These are phyloP conservation scores for Suhomyces kilbournensis DNA, from an alignment of 805 yeast genomes.

Conservation along the genomic window DNA sequence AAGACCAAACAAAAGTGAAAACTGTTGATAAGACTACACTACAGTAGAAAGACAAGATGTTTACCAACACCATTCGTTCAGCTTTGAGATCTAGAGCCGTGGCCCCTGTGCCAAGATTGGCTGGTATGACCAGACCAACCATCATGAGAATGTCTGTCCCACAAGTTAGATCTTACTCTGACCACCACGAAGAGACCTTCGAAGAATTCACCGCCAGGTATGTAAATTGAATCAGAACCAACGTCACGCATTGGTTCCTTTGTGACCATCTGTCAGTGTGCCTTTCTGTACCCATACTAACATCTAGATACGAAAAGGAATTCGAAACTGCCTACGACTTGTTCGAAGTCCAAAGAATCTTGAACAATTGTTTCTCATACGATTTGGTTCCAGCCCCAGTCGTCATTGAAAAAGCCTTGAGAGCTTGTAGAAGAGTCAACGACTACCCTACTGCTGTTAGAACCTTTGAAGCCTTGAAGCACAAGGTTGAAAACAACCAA, in stretches of 20 bases:
- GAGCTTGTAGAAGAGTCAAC: slow-evolving; percentile 98
- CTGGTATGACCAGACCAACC: slow-evolving; percentile 24
- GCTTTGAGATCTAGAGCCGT: slow-evolving; percentile 37
- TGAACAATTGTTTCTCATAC: slow-evolving; percentile 97
- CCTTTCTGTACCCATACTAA: slow-evolving; percentile 19
- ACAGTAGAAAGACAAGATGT: slow-evolving; percentile 20
- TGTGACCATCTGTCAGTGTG: not conserved
- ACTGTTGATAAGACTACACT: slow-evolving; percentile 3
- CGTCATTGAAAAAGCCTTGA: slow-evolving; percentile 90
- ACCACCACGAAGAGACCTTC: slow-evolving; percentile 86
- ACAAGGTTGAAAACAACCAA: slow-evolving; percentile 90
- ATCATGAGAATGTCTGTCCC: slow-evolving; percentile 22
- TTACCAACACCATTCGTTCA: slow-evolving; percentile 41
- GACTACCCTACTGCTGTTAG: slow-evolving; percentile 98
- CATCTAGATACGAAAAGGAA: slow-evolving; percentile 81
- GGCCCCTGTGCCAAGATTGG: slow-evolving; percentile 27
- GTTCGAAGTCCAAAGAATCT: slow-evolving; percentile 69
- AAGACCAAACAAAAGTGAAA: slow-evolving; percentile 2
- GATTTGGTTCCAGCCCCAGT: slow-evolving; percentile 98
- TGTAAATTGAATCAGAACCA: not conserved
- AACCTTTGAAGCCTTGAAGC: slow-evolving; percentile 94
- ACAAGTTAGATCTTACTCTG: slow-evolving; percentile 67
- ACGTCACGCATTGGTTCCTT: not conserved
- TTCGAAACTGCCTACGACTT: slow-evolving; percentile 78
- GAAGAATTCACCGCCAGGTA: slow-evolving; percentile 89